phyloP scores from a whole-genome alignment of 805 yeast species.

The Candida ovalis region DNA sequence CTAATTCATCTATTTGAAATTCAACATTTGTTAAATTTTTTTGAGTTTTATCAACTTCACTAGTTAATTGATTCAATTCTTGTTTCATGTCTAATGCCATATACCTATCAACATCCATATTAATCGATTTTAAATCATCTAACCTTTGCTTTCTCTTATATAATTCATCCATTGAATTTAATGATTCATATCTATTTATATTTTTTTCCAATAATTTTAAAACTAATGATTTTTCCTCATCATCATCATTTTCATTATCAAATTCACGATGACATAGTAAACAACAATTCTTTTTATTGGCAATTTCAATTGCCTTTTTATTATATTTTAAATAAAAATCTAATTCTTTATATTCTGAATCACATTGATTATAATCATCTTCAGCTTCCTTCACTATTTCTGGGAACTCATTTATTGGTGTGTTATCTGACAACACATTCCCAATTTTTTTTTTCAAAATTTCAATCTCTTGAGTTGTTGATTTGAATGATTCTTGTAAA shows the following conservation, averaged over 20 bases:
- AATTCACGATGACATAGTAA: slow-evolving; percentile 70
- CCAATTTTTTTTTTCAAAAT: slow-evolving; percentile 10
- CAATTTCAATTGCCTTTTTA: slow-evolving; percentile 60
- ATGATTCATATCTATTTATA: slow-evolving; percentile 18
- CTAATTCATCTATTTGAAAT: background rate
- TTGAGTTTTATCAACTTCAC: background rate
- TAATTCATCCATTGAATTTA: slow-evolving; percentile 18
- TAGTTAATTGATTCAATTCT: background rate
- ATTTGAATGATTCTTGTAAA: background rate
- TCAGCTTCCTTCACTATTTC: slow-evolving; percentile 43
- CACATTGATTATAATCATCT: slow-evolving; percentile 53
- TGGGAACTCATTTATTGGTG: background rate
- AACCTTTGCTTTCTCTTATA: slow-evolving; percentile 28
- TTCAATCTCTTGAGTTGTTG: slow-evolving; percentile 4
- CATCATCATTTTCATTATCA: slow-evolving; percentile 31
- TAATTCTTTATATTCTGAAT: slow-evolving; percentile 63
- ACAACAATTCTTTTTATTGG: slow-evolving; percentile 57
- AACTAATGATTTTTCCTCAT: slow-evolving; percentile 20
- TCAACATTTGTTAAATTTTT: background rate
- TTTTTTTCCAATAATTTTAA: slow-evolving; percentile 21
- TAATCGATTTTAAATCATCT: slow-evolving; percentile 24
- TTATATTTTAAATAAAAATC: slow-evolving; percentile 71
- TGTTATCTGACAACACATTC: slow-evolving; percentile 9
- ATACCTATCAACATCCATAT: slow-evolving; percentile 25
- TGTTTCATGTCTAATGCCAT: slow-evolving; percentile 2